Evolutionary conservation across 2,329 filamentous ascomycete species (phyloP), one percentile per base, ranked within the genome.

Genomic region (Colletotrichum cereale): DNA sequence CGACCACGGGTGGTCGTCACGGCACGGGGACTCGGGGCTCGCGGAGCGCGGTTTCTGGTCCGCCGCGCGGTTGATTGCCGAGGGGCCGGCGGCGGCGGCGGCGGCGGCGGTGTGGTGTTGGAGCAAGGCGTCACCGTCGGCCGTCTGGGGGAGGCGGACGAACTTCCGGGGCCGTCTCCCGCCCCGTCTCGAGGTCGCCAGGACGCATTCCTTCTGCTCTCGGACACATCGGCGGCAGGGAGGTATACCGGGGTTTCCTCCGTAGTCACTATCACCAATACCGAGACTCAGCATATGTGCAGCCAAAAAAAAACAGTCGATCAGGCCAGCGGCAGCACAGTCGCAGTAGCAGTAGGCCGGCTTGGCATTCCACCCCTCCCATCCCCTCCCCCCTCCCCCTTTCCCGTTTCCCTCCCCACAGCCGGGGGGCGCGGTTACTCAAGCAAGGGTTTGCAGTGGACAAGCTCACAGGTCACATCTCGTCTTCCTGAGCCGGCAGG

Each of bases 121-220:
- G 26, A 36, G 65, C 16, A 63, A 42, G 18, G 36, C 57, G 8
- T 71, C 67, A 11, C 26, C 29, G 34, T 62, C 67, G n/a, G n/a
- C n/a, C 12, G 24, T 29, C 31, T 42, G 34, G 26, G 71, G 62
- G 0, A 71, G 44, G 2, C 58, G 62, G 31, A 66, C 67, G n/a
- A 58, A 64, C 58, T 71, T 73, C 40, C 71, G 42, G 67, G 81
- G 76, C 40, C 81, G 78, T 42, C 80, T 78, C 18, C 82, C 82
- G 16, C 82, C 82, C 21, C 82, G 78, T 38, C 78, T 77, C 14
- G 82, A 84, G 6, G 80, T 82, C n/a, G 81, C 82, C 38, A 84
- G 76, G 18, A 83, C 76, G 62, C 82, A 84, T 68, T 83, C 78
- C 48, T 79, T 78, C 61, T 79, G 73, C 57, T 82, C 79, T 56